Evolutionary conservation across 768 basidiomycete genomes (phyloP).

Genomic region (Boletus eberwhitei): DNA sequence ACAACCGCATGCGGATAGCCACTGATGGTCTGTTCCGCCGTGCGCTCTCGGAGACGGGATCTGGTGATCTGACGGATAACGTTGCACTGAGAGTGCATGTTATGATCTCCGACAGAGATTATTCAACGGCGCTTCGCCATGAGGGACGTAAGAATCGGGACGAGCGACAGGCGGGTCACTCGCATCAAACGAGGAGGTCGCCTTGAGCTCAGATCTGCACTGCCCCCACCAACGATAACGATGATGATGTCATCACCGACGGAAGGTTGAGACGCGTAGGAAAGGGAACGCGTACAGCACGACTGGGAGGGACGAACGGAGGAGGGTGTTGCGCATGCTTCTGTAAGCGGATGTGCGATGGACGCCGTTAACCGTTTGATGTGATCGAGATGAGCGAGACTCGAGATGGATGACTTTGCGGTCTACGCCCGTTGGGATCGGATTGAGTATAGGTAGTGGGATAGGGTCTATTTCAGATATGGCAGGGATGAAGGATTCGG

Average conservation of each 20-base stretch:
- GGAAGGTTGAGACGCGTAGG: background rate
- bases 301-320: background rate
- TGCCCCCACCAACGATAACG: background rate
- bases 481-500: no score
- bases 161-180: slow-evolving; percentile 1
- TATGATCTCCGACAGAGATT: slow-evolving; percentile 20
- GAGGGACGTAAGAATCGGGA: slow-evolving; percentile 13
- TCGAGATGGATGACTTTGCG: slow-evolving; percentile 1
- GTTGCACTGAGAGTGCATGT: slow-evolving; percentile 8
- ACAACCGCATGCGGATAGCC: background rate
- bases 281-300: background rate
- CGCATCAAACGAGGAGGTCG: background rate
- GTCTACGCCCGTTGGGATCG: slow-evolving; percentile 8
- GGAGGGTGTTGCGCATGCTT: slow-evolving; percentile 1
- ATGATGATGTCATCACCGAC: slow-evolving; percentile 1
- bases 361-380: background rate
- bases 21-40: slow-evolving; percentile 1
- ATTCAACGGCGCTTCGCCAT: background rate
- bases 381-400: slow-evolving; percentile 1
- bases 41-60: slow-evolving; percentile 8
- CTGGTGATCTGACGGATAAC: background rate
- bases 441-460: background rate
- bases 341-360: slow-evolving; percentile 1
- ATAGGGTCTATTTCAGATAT: background rate
- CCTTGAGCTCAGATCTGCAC: background rate